Evolutionary conservation across 2,329 filamentous ascomycete species (phyloP).

Genomic region (Didymella exigua): DNA sequence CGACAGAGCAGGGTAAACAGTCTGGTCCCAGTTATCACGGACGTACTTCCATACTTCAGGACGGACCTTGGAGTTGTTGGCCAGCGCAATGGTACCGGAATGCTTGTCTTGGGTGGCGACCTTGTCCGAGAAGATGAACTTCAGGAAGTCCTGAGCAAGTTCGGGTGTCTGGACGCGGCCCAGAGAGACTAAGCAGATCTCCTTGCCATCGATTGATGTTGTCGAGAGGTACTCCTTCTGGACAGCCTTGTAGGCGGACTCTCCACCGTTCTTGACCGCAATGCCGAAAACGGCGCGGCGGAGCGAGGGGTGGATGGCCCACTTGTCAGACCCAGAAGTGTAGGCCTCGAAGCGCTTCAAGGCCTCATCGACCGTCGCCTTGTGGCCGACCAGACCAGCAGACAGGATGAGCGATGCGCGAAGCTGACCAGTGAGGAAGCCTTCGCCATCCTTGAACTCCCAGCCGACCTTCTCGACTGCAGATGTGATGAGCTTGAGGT

Average conservation of each 20-base stretch:
- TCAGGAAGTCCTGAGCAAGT: conserved; percentile 70
- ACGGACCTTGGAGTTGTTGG: conserved; percentile 75
- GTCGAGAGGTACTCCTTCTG: conserved; percentile 85
- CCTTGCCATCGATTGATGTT: conserved; percentile 87
- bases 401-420: conserved; percentile 79
- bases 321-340: conserved; percentile 67
- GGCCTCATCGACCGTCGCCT: conserved; percentile 74
- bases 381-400: conserved; percentile 77
- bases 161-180: conserved; percentile 73
- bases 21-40: conserved; percentile 76
- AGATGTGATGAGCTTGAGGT: conserved; percentile 74
- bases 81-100: conserved; percentile 74
- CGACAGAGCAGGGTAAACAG: conserved; percentile 72
- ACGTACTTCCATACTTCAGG: conserved; percentile 82
- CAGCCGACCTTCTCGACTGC: conserved; percentile 83
- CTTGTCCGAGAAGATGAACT: conserved; percentile 81
- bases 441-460: conserved; percentile 78
- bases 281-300: conserved; percentile 81
- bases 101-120: conserved; percentile 89
- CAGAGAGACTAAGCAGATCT: conserved; percentile 78
- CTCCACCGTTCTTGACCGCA: conserved; percentile 73
- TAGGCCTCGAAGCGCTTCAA: conserved; percentile 81
- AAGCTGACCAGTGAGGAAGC: conserved; percentile 80
- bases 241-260: conserved; percentile 72
- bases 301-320: conserved; percentile 79